phyloP scores from a whole-genome alignment of 1,284 basidiomycete genomes.

The Ustilago nuda region DNA sequence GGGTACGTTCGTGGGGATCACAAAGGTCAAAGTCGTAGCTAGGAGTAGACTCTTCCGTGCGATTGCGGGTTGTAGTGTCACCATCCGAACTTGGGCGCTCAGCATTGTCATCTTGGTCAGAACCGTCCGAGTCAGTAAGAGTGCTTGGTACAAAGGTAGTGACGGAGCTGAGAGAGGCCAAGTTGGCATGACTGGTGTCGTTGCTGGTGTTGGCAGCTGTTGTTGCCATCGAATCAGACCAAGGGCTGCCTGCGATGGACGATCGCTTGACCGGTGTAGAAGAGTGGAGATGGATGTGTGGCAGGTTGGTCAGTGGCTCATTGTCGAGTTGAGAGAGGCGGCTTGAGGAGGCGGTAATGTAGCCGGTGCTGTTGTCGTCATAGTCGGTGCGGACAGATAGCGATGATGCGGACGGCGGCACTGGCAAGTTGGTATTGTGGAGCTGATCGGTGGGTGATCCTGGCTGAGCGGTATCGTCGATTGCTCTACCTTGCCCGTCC shows the following conservation, averaged over 20 bases:
- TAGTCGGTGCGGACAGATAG: slow-evolving; percentile 31
- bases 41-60: slow-evolving; percentile 10
- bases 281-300: slow-evolving; percentile 14
- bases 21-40: slow-evolving; percentile 38
- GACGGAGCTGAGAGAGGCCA: slow-evolving; percentile 31
- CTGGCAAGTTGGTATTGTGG: slow-evolving; percentile 9
- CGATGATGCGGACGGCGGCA: slow-evolving; percentile 27
- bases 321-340: slow-evolving; percentile 26
- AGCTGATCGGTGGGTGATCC: neutral
- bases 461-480: slow-evolving; percentile 3
- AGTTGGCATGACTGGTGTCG: neutral
- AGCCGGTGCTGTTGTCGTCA: slow-evolving; percentile 24
- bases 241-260: slow-evolving; percentile 5
- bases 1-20: slow-evolving; percentile 28
- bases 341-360: slow-evolving; percentile 35
- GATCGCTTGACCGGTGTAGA: slow-evolving; percentile 24
- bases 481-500: neutral
- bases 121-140: slow-evolving; percentile 3
- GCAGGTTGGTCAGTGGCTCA: slow-evolving; percentile 21
- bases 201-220: slow-evolving; percentile 8
- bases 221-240: slow-evolving; percentile 14
- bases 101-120: slow-evolving; percentile 24
- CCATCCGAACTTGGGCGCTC: neutral
- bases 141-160: slow-evolving; percentile 43
- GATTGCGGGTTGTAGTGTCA: neutral